Evolutionary conservation across 805 yeast genomes (phyloP), one percentile per base, ranked within the genome.

Genomic region (Hanseniaspora pseudoguilliermondii): DNA sequence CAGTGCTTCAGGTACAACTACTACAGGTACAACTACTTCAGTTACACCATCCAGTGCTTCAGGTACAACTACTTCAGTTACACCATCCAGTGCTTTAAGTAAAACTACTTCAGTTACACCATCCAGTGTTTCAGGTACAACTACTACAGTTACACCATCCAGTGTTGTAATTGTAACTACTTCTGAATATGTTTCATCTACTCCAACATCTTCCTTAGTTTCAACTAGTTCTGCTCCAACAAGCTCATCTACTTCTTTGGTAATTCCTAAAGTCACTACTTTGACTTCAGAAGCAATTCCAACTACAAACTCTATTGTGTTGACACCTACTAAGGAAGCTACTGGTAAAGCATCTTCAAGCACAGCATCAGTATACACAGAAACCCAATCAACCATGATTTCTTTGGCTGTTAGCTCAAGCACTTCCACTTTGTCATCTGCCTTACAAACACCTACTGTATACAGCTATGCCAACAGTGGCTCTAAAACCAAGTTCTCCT

Each of bases 1-100:
- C 32, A 49, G 42, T 38, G 49, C 20, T 11, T 51, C 55, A 9
- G 48, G 49, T 35, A 25, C 25, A 23, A 23, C 25, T 5, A 23
- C 25, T 23, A 5, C n/a, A n/a, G n/a, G n/a, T n/a, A n/a, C 49
- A 5, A 41, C 59, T 7, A 34, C 51, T 13, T 49, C 54, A 29
- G 49, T 13, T 11, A 11, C 15, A 10, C 15, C 15, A 32, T 32
- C 50, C n/a, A 51, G 54, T 10, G 39, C 57, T 16, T 44, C 60
- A 3, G 57, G 51, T 44, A 49, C 60, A 15, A 36, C 57, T 18
- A 54, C 53, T 20, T 27, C 52, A 13, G 58, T 54, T 36, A 52
- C 41, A 27, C 18, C 53, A 10, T 23, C 34, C 10, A 18, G 39
- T 42, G 25, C 41, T 13, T 52, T 42, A 29, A 13, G 20, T 10